Percentiles rank a stretch among this genome's conserved stretches.
phyloP scores from a whole-genome alignment of 768 basidiomycete genomes.

The Boletus rubescentipes region DNA sequence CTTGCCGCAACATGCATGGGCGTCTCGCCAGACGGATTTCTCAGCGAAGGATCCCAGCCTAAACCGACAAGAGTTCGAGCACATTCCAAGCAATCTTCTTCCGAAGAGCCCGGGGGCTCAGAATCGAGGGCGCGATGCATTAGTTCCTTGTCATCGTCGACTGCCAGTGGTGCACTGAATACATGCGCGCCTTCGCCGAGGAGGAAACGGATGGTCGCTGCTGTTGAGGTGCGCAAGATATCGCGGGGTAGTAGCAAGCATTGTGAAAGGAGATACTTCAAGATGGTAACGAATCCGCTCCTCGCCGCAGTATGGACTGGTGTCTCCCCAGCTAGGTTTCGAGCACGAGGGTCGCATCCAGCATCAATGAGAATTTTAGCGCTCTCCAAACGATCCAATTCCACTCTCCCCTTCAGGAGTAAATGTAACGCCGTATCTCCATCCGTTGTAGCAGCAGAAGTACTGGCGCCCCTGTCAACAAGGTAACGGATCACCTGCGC shows the following conservation, averaged over 20 bases:
- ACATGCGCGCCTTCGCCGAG: background rate
- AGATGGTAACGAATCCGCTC: fast-evolving
- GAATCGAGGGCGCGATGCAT: background rate
- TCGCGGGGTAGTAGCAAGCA: background rate
- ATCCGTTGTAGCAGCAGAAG: no score
- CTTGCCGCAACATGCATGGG: no score
- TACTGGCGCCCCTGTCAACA: no score
- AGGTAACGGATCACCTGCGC: no score
- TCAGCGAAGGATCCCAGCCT: no score
- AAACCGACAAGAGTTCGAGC: no score
- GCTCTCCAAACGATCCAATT: no score
- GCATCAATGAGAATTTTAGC: background rate
- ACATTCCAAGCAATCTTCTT: no score
- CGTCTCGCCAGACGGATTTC: no score
- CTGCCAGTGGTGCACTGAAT: background rate
- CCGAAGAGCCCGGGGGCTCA: no score
- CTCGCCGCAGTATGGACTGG: background rate
- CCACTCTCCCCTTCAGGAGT: no score
- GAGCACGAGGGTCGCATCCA: background rate
- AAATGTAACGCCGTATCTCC: no score
- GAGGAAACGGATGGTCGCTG: background rate
- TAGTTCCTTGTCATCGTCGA: background rate
- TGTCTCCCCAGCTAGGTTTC: background rate
- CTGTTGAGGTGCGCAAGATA: background rate
- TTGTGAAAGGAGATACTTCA: background rate